Evolutionary conservation across 2,329 filamentous ascomycete species (phyloP).

Genomic region (Fusarium pilosicola): DNA sequence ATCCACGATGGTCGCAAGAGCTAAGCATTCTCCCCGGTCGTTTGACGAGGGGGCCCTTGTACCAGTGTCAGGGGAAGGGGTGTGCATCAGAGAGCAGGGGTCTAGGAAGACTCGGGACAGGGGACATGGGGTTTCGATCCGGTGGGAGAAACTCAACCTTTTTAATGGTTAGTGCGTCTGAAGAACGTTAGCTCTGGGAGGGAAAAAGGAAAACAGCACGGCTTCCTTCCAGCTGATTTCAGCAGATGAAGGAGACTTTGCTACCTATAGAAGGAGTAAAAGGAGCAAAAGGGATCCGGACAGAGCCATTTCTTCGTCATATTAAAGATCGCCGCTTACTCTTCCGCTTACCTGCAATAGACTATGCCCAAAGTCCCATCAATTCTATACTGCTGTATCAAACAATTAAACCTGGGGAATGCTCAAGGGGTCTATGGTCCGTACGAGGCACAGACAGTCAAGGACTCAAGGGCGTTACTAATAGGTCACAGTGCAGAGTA

Average conservation of each 20-base stretch:
- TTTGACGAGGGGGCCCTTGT: slow-evolving; percentile 7
- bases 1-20: slow-evolving; percentile 36
- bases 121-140: slow-evolving; percentile 25
- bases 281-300: not conserved
- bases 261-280: not conserved
- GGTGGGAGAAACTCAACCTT: slow-evolving; percentile 14
- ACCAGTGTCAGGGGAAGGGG: slow-evolving; percentile 25
- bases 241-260: not conserved
- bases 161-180: slow-evolving; percentile 9
- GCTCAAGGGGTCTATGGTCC: slow-evolving; percentile 29
- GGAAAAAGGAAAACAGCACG: slow-evolving; percentile 4
- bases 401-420: slow-evolving; percentile 42
- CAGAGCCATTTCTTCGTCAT: not conserved
- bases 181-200: not conserved
- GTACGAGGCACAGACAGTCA: slow-evolving; percentile 19
- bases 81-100: slow-evolving; percentile 25
- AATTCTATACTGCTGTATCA: not conserved
- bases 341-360: slow-evolving; percentile 11
- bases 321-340: not conserved
- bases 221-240: not conserved
- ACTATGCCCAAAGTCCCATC: not conserved
- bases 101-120: slow-evolving; percentile 18
- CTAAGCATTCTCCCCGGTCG: slow-evolving; percentile 30
- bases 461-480: slow-evolving; percentile 7
- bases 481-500: slow-evolving; percentile 27